Percentiles rank a stretch among this genome's conserved stretches.
These are phyloP conservation scores for Hemerocallis citrina DNA, from an alignment of 106 monocot species.

Conservation along the genomic window DNA sequence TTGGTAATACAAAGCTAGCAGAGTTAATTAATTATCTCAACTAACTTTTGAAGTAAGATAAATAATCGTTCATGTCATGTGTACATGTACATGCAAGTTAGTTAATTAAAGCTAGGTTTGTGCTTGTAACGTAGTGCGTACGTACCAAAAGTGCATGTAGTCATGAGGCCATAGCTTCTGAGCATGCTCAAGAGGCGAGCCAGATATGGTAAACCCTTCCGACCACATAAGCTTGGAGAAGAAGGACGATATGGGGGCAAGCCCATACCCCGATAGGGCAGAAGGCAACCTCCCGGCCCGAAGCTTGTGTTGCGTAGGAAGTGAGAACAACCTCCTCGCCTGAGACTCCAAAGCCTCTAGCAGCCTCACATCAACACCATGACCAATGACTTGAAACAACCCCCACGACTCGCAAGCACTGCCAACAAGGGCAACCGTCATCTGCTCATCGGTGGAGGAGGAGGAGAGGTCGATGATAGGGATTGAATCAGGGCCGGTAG, in stretches of 20 bases:
- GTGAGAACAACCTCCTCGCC: slow-evolving; percentile 54
- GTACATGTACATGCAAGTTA: too few relatives aligned
- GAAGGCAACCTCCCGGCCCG: slow-evolving; percentile 31
- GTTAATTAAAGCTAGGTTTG: neutral
- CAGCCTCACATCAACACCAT: slow-evolving; percentile 31
- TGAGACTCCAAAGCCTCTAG: slow-evolving; percentile 37
- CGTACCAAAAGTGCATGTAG: slow-evolving; percentile 65
- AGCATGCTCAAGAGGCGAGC: slow-evolving; percentile 46
- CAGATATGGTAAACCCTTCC: slow-evolving; percentile 85
- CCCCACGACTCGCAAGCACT: slow-evolving; percentile 64
- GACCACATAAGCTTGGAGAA: slow-evolving; percentile 93
- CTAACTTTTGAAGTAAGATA: too few relatives aligned
- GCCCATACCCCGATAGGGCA: slow-evolving; percentile 67
- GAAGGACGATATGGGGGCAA: slow-evolving; percentile 68
- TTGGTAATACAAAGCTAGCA: too few relatives aligned
- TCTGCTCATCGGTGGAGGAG: neutral
- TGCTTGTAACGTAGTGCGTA: neutral
- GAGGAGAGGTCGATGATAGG: slow-evolving; percentile 33
- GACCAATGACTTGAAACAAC: slow-evolving; percentile 53
- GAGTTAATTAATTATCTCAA: too few relatives aligned
- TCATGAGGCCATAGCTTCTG: slow-evolving; percentile 56
- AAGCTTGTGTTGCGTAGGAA: slow-evolving; percentile 62
- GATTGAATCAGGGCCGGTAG: slow-evolving; percentile 13
- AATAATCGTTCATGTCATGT: too few relatives aligned
- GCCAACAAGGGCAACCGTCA: slow-evolving; percentile 20